Percentiles rank a stretch among this genome's conserved stretches.
Evolutionary conservation across 345 rosid species (phyloP).

Genomic region (Erucastrum elatum): DNA sequence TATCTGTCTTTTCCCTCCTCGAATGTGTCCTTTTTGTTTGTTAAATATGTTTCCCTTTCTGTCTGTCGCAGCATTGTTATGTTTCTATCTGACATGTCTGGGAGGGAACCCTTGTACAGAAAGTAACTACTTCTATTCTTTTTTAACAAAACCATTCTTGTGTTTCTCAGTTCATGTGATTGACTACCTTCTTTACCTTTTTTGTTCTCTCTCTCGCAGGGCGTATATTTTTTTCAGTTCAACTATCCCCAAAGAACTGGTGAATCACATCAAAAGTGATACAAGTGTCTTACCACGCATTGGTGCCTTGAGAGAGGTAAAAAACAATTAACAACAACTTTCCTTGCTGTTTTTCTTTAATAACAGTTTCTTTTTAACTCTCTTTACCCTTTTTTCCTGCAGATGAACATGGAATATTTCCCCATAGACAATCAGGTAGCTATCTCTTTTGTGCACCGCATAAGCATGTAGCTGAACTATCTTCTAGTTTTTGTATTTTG

Average conservation of each 20-base stretch:
- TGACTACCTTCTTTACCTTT: background rate
- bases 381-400: slow-evolving; percentile 26
- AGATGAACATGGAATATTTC: slow-evolving; percentile 95
- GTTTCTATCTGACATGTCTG: slow-evolving; percentile 99
- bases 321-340: background rate
- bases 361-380: background rate
- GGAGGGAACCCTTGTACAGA: slow-evolving; percentile 90
- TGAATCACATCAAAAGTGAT: slow-evolving; percentile 87
- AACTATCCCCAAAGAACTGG: slow-evolving; percentile 67
- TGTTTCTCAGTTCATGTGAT: background rate
- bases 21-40: background rate
- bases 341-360: background rate
- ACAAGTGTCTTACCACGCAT: slow-evolving; percentile 84
- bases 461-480: background rate
- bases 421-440: slow-evolving; percentile 82
- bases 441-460: background rate
- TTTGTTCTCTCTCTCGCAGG: slow-evolving; percentile 42
- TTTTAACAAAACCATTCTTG: background rate
- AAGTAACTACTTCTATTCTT: slow-evolving; percentile 48
- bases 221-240: slow-evolving; percentile 86
- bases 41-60: slow-evolving; percentile 33
- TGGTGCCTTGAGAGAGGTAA: slow-evolving; percentile 91
- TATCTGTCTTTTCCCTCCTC: background rate
- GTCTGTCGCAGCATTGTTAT: slow-evolving; percentile 75
- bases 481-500: background rate